Evolutionary conservation across 176 grass and related monocot species (phyloP).

Genomic region (Microstegium vimineum): DNA sequence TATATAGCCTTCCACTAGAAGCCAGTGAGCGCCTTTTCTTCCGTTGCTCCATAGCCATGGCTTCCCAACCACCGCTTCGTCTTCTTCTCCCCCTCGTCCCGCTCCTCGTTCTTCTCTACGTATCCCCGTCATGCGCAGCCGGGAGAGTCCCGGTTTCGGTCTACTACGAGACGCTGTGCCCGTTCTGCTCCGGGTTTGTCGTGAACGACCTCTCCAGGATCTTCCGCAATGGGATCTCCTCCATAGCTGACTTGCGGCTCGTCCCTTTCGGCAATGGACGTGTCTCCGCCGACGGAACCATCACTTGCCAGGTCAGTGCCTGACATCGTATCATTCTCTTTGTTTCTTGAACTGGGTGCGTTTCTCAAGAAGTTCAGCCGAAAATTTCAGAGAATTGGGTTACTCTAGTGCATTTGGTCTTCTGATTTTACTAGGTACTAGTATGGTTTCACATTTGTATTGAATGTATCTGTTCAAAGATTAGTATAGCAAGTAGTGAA

Average conservation of each 20-base stretch:
- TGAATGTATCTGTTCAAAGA: neutral
- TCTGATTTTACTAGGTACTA: neutral
- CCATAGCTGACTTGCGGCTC: constrained; percentile 56
- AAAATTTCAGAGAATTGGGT: neutral
- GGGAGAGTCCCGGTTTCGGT: constrained; percentile 55
- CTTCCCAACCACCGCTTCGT: neutral
- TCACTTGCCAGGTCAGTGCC: constrained; percentile 56
- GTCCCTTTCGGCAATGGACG: constrained; percentile 70
- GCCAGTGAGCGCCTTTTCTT: neutral
- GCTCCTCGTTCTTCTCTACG: constrained; percentile 30
- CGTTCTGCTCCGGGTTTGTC: constrained; percentile 68
- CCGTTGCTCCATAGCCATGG: constrained; percentile 36
- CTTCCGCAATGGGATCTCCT: constrained; percentile 58
- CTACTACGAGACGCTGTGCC: constrained; percentile 79
- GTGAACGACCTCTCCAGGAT: constrained; percentile 57
- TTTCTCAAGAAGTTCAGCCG: neutral
- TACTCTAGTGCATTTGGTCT: neutral
- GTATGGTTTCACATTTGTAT: neutral
- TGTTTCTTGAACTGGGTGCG: neutral
- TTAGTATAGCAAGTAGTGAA: neutral
- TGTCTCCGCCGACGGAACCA: constrained; percentile 36
- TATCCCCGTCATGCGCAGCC: constrained; percentile 26
- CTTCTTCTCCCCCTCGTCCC: constrained; percentile 17
- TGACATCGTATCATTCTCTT: neutral
- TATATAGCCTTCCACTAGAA: neutral